Evolutionary conservation across 2,329 filamentous ascomycete species (phyloP), one percentile per base, ranked within the genome.

Genomic region (Beauveria pseudobassiana): DNA sequence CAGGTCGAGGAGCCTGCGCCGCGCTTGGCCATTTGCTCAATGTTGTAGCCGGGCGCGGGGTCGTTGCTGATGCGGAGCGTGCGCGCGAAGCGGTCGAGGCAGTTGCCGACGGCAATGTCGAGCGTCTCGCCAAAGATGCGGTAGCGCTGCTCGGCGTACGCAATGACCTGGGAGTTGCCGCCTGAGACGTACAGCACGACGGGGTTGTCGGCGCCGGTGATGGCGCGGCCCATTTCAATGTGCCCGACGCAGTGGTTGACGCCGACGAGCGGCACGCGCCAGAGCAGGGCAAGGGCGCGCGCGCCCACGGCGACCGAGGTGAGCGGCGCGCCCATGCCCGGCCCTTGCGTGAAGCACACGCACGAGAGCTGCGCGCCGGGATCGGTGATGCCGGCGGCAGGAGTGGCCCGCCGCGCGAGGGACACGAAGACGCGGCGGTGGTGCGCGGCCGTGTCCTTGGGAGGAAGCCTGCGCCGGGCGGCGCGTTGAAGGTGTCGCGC

Each of bases 241-340:
- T 99, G 95, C 49, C 95, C 95, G 53, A 99, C 90, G 75, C 95
- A 99, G 77, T 99, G 95, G 76, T 99, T 99, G 28, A 99, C 95
- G 26, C 92, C 93, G 3, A 99, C 88, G 43, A 99, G 80, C n/a
- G 89, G 87, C 75, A 91, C 91, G 59, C 80, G 82, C 95, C 95
- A 99, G 18, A 99, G 82, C 63, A 96, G 77, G 48, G 86, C 82
- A 38, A 98, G 78, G 65, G 90, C 91, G 63, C 95, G 84, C 22
- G 93, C 95, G 1, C 87, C 93, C 42, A 98, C 79, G 38, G 93
- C 93, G 16, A 96, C 91, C 64, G 87, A 87, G 65, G 93, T 89
- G 30, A 99, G 80, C 8, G 95, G 95, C 45, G 91, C 93, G 63
- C 95, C 95, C 95, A 99, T 99, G 0, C 95, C 95, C 0, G 95